A percentile compares a stretch with the other conserved stretches of the same genome.
These are phyloP conservation scores for Fusarium marasasianum DNA, from an alignment of 2,329 filamentous ascomycete species.

Conservation along the genomic window DNA sequence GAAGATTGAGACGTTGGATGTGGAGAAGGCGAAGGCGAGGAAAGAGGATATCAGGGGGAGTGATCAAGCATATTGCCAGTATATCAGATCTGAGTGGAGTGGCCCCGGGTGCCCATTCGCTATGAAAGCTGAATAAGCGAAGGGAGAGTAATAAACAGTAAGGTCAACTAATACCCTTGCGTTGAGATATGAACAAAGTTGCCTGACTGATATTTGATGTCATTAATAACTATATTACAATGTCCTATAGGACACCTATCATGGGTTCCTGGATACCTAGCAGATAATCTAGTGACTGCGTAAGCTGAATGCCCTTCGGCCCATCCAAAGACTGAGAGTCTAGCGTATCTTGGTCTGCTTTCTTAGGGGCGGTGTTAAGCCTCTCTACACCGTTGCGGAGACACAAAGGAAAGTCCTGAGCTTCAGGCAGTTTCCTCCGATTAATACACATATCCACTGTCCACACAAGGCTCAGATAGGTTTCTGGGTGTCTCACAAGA, in stretches of 20 bases:
- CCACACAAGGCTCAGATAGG: background rate
- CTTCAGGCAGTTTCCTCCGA: background rate
- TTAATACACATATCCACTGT: background rate
- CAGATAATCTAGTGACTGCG: background rate
- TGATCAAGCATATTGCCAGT: background rate
- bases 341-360: accelerated
- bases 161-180: accelerated
- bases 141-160: too few species aligned
- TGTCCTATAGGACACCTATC: background rate
- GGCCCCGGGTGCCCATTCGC: background rate
- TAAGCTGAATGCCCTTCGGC: background rate
- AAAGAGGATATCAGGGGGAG: background rate
- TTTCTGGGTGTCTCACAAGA: background rate
- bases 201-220: accelerated
- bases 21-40: background rate
- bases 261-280: background rate
- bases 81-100: background rate
- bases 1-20: background rate
- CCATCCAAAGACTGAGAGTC: background rate
- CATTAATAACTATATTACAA: accelerated
- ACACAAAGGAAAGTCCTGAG: background rate
- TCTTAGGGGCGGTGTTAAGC: background rate
- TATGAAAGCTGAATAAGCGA: background rate
- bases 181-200: background rate
- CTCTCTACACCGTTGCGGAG: background rate